A percentile compares a stretch with the other conserved stretches of the same genome.
These are phyloP conservation scores for Globisporangium viniferum DNA, from an alignment of 352 stramenopile genomes.

Conservation along the genomic window DNA sequence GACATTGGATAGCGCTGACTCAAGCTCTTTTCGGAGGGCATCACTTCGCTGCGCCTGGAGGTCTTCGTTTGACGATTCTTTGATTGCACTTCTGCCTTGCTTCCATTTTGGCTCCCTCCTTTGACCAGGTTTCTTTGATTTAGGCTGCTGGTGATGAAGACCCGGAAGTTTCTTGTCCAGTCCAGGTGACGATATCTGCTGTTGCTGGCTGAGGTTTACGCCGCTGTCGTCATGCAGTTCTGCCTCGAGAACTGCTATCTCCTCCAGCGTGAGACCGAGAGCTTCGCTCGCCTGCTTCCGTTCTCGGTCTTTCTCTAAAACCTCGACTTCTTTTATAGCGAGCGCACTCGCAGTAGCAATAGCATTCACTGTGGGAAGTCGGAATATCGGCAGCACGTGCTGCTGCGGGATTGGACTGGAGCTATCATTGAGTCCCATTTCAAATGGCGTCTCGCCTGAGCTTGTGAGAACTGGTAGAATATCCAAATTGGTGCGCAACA, in stretches of 20 bases:
- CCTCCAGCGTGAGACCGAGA: constrained; percentile 57
- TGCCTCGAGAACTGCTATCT: constrained; percentile 64
- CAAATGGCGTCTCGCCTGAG: constrained; percentile 66
- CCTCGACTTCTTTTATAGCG: constrained; percentile 37
- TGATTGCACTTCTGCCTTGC: constrained; percentile 4
- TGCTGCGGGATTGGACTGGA: constrained; percentile 21
- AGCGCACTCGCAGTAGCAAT: constrained; percentile 33
- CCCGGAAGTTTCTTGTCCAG: constrained; percentile 7
- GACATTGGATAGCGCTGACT: constrained; percentile 51
- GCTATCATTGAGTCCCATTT: constrained; percentile 45
- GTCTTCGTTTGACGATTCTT: neutral
- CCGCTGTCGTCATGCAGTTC: constrained; percentile 29
- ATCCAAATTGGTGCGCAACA: constrained; percentile 38
- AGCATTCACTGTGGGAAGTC: constrained; percentile 58
- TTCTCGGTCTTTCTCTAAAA: constrained; percentile 47
- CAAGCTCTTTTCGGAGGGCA: constrained; percentile 50
- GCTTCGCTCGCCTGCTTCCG: constrained; percentile 60
- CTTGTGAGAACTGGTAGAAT: constrained; percentile 75
- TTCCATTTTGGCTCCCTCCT: neutral
- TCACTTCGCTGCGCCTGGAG: constrained; percentile 14
- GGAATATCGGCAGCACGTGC: constrained; percentile 70
- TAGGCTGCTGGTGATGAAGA: neutral
- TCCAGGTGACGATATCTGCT: neutral
- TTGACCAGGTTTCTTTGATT: neutral
- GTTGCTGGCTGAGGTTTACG: neutral